Base-by-base conservation (phyloP, 805 yeast species). In the Lachancea quebecensis region DNA sequence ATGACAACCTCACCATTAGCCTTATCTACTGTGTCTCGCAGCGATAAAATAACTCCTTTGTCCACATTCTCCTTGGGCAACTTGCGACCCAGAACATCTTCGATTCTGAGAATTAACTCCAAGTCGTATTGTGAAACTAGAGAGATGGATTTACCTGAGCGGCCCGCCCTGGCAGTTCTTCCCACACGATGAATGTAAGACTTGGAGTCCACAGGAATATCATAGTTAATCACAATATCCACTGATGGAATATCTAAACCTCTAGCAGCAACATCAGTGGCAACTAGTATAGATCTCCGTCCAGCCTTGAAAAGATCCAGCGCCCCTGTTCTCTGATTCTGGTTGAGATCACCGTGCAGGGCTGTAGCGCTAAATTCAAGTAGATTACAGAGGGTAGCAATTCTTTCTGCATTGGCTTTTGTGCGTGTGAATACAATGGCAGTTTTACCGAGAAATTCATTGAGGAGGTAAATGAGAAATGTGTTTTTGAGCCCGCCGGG, bases 131-230 rank as follows among this genome's bases (percentile, higher is more conserved):
- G 99, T 0, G 98, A 90, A 29, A 89, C 95, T 47, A 90, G 69
- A 2, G 95, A 84, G 14, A 90, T 73, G 2, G 96, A 85, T 61
- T 82, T 85, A 40, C 96, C 96, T 0, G 91, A 79, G 55, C 89
- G 76, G 15, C 96, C 95, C 0, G 95, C 95, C 65, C 96, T 82
- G 2, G 97, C 96, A 38, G 99, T 93, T 75, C 99, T 82, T 65
- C 99, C 99, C 39, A 93, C 98, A 69, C 99, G 81, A 68, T 93
- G 99, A 45, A 93, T 78, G 66, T 93, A 93, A 48, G 91, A 85
- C 66, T 95, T 93, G 3, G 97, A 88, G 1, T 95, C 82, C 1
- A 88, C 84, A 10, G 98, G 98, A 49, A 93, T 72, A 1, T 96
- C 80, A 65, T 78, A 93, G 64, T 93, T 93, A 54, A 93, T 76